Evolutionary conservation across 2,329 filamentous ascomycete species (phyloP), one percentile per base, ranked within the genome.

Genomic region (Fusarium pseudograminearum): DNA sequence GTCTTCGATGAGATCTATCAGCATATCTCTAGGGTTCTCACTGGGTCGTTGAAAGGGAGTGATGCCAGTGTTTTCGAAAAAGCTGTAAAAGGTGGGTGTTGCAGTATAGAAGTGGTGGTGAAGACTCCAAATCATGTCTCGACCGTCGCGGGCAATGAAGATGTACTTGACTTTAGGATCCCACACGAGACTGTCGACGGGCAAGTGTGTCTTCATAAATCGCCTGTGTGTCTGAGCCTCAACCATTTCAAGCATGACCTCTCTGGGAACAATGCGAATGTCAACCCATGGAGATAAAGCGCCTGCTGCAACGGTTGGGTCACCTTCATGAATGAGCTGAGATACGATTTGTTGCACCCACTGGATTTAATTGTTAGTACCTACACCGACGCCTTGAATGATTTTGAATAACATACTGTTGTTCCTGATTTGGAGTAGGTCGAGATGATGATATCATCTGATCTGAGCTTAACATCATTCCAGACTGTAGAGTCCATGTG

Each of bases 261-360:
- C 9, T 4, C 28, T 58, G 3, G 61, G 61, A 1, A 65, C 20
- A 3, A 65, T 41, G 4, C 60, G 61, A 0, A 65, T 4, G 5
- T 65, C 60, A 3, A 65, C 61, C 61, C 61, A 65, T 0, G 61
- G 61, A 1, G 60, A 65, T 2, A 65, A 18, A 2, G 15, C 4
- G 2, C 61, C 60, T 5, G 52, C 52, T 4, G 61, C 24, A 2
- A 47, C 18, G 1, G 40, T 47, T 2, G 52, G 60, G 2, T 65
- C 60, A 2, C 61, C 61, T 24, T 65, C 5, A 9, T 65, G 60
- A 0, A 65, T 22, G 2, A 65, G 52, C 4, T 65, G 61, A 0
- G 60, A 65, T 0, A 65, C 60, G 3, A 65, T 65, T 14, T 65
- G 61, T 16, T 65, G 61, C 16, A 46, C n/a, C 61, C 60, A 65